Evolutionary conservation across 148 eudicot species (phyloP).

Genomic region (Simmondsia chinensis): DNA sequence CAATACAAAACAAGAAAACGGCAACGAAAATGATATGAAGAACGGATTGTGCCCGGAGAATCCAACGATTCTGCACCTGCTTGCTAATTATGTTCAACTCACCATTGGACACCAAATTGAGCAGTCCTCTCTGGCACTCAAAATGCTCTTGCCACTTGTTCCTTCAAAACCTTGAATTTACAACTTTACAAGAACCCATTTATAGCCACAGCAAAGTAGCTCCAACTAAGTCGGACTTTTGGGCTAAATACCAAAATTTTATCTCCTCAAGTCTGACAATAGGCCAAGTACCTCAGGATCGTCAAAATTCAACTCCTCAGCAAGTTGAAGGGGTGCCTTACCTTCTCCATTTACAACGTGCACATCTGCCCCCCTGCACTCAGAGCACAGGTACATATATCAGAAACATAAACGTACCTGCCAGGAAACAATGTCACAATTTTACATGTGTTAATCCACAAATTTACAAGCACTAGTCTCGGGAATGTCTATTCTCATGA

Average conservation of each 20-base stretch:
- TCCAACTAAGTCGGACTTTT: conserved; percentile 7
- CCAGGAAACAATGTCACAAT: not conserved
- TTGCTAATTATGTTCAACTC: no score
- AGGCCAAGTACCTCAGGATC: conserved; percentile 63
- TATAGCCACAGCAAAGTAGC: conserved; percentile 13
- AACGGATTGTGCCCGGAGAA: no score
- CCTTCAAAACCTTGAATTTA: no score
- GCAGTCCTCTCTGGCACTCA: no score
- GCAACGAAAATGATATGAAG: no score
- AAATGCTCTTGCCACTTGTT: no score
- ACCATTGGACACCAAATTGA: no score
- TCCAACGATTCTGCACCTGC: no score
- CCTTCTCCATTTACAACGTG: conserved; percentile 50
- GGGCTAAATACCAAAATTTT: conserved; percentile 4
- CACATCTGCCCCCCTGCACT: conserved; percentile 82
- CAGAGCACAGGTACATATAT: not conserved
- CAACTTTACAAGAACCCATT: conserved; percentile 16
- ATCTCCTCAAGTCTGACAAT: conserved; percentile 40
- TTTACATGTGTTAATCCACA: not conserved
- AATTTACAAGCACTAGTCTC: no score
- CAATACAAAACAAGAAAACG: no score
- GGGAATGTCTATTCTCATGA: no score
- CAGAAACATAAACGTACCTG: not conserved
- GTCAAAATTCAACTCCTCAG: conserved; percentile 49
- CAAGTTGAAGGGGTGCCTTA: conserved; percentile 58